These are phyloP conservation scores for Chionographis japonica DNA, from an alignment of 106 monocot genomes.

Conservation along the genomic window DNA sequence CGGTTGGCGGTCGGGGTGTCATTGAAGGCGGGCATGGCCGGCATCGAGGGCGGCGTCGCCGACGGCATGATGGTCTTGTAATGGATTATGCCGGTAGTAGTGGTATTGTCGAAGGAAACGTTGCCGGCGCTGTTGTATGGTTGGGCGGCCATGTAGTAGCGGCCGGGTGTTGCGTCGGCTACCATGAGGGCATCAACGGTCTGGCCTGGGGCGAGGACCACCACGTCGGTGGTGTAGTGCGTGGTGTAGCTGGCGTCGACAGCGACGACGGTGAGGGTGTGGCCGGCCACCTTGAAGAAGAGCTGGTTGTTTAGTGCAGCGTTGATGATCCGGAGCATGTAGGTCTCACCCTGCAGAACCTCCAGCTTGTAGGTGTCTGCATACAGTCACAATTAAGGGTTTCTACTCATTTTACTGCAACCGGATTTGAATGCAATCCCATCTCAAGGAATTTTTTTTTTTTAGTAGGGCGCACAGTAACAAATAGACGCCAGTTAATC, in stretches of 20 bases:
- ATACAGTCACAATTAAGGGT: not conserved
- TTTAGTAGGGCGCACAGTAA: no score
- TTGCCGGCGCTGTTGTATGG: slow-evolving; percentile 31
- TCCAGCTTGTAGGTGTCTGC: slow-evolving; percentile 51
- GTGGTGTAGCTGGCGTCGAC: slow-evolving; percentile 71
- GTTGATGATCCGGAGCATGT: slow-evolving; percentile 80
- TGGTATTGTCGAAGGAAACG: slow-evolving; percentile 38
- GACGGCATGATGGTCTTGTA: slow-evolving; percentile 11
- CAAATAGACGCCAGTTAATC: no score
- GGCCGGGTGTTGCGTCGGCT: slow-evolving; percentile 42
- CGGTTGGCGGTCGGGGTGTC: slow-evolving; percentile 53
- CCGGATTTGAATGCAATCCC: no score
- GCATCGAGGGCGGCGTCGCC: slow-evolving; percentile 27
- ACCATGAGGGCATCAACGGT: slow-evolving; percentile 67
- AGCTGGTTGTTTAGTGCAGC: slow-evolving; percentile 70
- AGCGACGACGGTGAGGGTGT: slow-evolving; percentile 65
- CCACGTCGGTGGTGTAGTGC: slow-evolving; percentile 56
- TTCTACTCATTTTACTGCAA: no score
- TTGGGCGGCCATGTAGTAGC: slow-evolving; percentile 53
- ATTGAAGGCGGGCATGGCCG: slow-evolving; percentile 42
- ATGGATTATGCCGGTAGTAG: slow-evolving; percentile 42
- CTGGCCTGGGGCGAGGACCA: slow-evolving; percentile 74
- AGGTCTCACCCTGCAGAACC: slow-evolving; percentile 46
- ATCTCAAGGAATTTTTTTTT: no score
- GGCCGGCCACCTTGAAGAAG: slow-evolving; percentile 83